Evolutionary conservation across 305 asterid genomes (phyloP).

Genomic region (Rubia tinctorum): DNA sequence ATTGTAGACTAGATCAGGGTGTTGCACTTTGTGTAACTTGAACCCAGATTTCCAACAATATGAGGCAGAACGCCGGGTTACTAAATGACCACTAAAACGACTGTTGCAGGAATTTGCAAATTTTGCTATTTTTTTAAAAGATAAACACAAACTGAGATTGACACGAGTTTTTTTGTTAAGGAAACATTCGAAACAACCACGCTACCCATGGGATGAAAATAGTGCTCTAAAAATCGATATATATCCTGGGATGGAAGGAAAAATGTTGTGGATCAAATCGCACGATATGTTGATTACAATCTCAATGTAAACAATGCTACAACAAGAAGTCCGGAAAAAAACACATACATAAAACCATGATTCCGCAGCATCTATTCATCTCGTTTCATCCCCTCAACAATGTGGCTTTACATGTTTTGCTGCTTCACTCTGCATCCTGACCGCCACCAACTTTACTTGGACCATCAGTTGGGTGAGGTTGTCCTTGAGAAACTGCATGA

Average conservation of each 20-base stretch:
- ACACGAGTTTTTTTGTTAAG: conserved; percentile 39
- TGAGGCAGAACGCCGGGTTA: too few species aligned
- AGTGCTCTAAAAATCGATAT: conserved; percentile 28
- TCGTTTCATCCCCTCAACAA: conserved; percentile 24
- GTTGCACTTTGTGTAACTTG: too few species aligned
- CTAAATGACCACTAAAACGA: too few species aligned
- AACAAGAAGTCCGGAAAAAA: conserved; percentile 22
- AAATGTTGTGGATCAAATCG: conserved; percentile 27
- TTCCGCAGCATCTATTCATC: conserved; percentile 26
- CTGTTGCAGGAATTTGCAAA: too few species aligned
- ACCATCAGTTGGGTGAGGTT: conserved; percentile 65
- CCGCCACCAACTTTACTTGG: conserved; percentile 53
- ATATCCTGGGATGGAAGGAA: conserved; percentile 15
- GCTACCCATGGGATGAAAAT: conserved; percentile 54
- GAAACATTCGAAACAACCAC: conserved; percentile 29
- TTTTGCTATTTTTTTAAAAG: too few species aligned
- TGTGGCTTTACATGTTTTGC: conserved; percentile 24
- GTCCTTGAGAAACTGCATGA: conserved; percentile 91
- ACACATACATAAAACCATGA: conserved; percentile 31
- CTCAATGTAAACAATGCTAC: conserved; percentile 23
- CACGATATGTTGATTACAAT: conserved; percentile 38
- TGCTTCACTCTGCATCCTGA: conserved; percentile 65
- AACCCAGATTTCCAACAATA: too few species aligned
- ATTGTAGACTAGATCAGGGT: too few species aligned
- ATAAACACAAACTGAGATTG: conserved; percentile 34